Percentiles rank a stretch among this genome's conserved stretches.
Conservation (phyloP, 2,329 filamentous ascomycete species). For the Ophiocordyceps robertsii region DNA sequence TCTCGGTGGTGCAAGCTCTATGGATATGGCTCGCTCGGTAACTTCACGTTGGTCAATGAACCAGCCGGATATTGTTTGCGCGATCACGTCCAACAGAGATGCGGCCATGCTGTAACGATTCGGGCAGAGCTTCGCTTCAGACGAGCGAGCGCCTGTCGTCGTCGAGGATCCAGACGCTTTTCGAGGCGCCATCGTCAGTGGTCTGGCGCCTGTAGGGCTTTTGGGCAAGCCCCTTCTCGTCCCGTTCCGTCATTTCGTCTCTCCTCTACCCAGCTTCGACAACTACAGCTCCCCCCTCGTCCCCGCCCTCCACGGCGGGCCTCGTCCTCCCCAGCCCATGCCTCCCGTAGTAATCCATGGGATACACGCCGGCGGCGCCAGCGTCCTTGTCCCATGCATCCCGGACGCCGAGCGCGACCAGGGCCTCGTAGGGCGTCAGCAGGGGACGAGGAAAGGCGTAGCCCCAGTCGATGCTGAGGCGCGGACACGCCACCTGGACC, state of each 20-base stretch:
- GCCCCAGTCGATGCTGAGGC: constrained; percentile 96
- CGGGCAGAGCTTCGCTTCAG: too few relatives aligned
- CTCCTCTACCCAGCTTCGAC: not conserved
- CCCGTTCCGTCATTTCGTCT: not conserved
- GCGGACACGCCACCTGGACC: constrained; percentile 96
- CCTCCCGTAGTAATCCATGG: constrained; percentile 96
- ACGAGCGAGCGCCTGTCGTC: too few relatives aligned
- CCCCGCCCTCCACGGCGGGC: constrained; percentile 18
- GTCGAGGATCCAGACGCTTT: too few relatives aligned
- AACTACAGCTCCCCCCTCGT: not conserved
- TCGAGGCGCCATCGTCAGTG: too few relatives aligned
- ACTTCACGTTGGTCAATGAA: too few relatives aligned
- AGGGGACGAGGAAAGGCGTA: constrained; percentile 86
- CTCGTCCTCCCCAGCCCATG: constrained; percentile 78
- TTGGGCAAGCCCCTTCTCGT: not conserved
- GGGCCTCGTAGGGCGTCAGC: constrained; percentile 86
- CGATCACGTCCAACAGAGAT: too few relatives aligned
- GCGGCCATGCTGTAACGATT: too few relatives aligned
- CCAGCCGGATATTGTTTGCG: too few relatives aligned
- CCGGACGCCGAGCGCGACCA: constrained; percentile 71
- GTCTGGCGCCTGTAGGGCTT: not conserved
- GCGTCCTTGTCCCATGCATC: constrained; percentile 52
- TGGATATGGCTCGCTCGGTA: too few relatives aligned
- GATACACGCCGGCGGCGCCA: constrained; percentile 62
- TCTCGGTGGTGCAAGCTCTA: too few relatives aligned